Percentiles rank a stretch among this genome's conserved stretches.
Evolutionary conservation across 768 basidiomycete genomes (phyloP).

Genomic region (Pleurotus cornucopiae): DNA sequence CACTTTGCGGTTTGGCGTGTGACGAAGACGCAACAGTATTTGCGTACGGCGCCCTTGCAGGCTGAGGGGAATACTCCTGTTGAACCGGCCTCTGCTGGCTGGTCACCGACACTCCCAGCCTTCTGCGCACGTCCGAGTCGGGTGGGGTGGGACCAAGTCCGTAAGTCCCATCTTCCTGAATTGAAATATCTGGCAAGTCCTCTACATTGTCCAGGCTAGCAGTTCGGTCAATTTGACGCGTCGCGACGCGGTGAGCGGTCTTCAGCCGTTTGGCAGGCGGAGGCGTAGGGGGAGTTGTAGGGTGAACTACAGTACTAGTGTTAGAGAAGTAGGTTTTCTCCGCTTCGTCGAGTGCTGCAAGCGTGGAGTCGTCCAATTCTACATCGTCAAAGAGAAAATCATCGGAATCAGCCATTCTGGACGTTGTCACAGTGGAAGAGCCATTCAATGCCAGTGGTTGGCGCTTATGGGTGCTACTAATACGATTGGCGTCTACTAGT

Average conservation of each 20-base stretch:
- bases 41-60: no score
- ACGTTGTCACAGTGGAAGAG: not conserved
- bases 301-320: conserved; percentile 12
- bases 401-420: conserved; percentile 61
- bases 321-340: conserved; percentile 39
- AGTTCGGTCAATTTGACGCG: not conserved
- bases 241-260: conserved; percentile 26
- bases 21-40: no score
- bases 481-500: no score
- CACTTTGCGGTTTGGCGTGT: conserved; percentile 1
- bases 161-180: conserved; percentile 58
- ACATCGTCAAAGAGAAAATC: conserved; percentile 63
- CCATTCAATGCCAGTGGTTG: no score
- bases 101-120: no score
- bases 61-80: no score
- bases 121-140: conserved; percentile 10
- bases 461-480: no score
- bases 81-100: no score
- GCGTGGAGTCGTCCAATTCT: conserved; percentile 55
- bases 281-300: conserved; percentile 22
- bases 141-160: conserved; percentile 25
- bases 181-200: conserved; percentile 58
- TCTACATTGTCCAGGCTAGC: conserved; percentile 37
- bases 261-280: conserved; percentile 51
- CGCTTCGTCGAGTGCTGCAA: conserved; percentile 58